Evolutionary conservation across 1,284 basidiomycete genomes (phyloP), one percentile per base, ranked within the genome.

Genomic region (Agroathelia rolfsii): DNA sequence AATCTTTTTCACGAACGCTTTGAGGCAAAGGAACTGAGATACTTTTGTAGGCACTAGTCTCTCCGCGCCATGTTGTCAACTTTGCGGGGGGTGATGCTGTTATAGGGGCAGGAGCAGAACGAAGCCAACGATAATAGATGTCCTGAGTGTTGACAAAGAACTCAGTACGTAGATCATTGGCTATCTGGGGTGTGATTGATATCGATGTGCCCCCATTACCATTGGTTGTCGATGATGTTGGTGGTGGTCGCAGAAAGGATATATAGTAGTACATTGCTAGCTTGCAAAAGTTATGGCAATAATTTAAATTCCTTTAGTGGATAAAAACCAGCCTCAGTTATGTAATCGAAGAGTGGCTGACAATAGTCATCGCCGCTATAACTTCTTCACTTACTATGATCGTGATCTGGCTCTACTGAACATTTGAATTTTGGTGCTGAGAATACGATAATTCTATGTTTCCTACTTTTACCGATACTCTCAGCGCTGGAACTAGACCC

Each of bases 141-240:
- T n/a, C n/a, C n/a, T n/a, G n/a, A 49, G 39, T 22, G 24, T 20
- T 34, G 3, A 39, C 28, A 43, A 59, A 70, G 2, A 61, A 55
- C 43, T 83, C 80, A n/a, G 81, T 86, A 15, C 83, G 68, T 27
- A 87, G 62, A 45, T 86, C 83, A 48, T 87, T 86, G n/a, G 72
- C 67, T 39, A 87, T 69, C 50, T 85, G 80, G 1, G 79, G 80
- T 2, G 72, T 81, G 29, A 85, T 65, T 7, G 58, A 51, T 24
- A 85, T 51, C 5, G 60, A 49, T 13, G 44, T 43, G 8, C 42
- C 36, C 2, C 55, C 57, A 8, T 54, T 53, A 3, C 58, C 51
- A 5, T 53, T 45, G 2, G 59, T 58, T 32, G 67, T 62, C 6
- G 54, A 45, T n/a, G n/a, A n/a, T n/a, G n/a, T n/a, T 7, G 78